phyloP scores from a whole-genome alignment of 805 yeast genomes.

The Wickerhamiella vanderwaltii region DNA sequence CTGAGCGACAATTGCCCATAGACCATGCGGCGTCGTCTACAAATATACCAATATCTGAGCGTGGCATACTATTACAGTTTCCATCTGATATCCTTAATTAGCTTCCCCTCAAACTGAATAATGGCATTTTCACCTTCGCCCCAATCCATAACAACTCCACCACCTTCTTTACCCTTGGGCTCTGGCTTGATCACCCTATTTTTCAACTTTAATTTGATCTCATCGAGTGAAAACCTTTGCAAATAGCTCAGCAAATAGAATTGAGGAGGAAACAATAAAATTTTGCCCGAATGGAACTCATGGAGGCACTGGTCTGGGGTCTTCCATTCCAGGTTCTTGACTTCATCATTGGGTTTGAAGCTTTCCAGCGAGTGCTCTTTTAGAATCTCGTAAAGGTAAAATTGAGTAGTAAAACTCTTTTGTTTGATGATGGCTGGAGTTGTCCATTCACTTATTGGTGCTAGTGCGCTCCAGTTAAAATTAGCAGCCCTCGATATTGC shows the following conservation, averaged over 20 bases:
- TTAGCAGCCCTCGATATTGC: background rate
- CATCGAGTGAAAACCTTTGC: constrained; percentile 12
- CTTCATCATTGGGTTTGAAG: constrained; percentile 14
- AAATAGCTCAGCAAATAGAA: constrained; percentile 21
- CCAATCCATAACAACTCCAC: constrained; percentile 22
- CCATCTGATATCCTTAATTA: background rate
- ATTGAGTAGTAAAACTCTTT: constrained; percentile 24
- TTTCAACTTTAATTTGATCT: constrained; percentile 12
- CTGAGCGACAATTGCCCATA: too few relatives aligned
- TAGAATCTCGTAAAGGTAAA: constrained; percentile 19
- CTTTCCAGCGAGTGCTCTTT: constrained; percentile 14
- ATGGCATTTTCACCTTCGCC: constrained; percentile 21
- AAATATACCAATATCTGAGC: too few relatives aligned
- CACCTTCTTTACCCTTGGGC: constrained; percentile 14
- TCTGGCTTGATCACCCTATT: constrained; percentile 20
- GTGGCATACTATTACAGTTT: constrained; percentile 3
- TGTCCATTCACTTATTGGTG: constrained; percentile 23
- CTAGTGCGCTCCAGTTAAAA: constrained; percentile 1
- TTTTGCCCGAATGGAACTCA: constrained; percentile 16
- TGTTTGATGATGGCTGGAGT: constrained; percentile 21
- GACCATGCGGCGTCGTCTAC: too few relatives aligned
- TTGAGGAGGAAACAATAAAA: constrained; percentile 26
- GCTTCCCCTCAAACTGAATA: constrained; percentile 6
- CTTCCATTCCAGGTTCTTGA: constrained; percentile 21
- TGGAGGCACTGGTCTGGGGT: constrained; percentile 20